These are phyloP conservation scores for Fomitiporia mediterranea DNA, from an alignment of 1,284 basidiomycete species.

Conservation along the genomic window DNA sequence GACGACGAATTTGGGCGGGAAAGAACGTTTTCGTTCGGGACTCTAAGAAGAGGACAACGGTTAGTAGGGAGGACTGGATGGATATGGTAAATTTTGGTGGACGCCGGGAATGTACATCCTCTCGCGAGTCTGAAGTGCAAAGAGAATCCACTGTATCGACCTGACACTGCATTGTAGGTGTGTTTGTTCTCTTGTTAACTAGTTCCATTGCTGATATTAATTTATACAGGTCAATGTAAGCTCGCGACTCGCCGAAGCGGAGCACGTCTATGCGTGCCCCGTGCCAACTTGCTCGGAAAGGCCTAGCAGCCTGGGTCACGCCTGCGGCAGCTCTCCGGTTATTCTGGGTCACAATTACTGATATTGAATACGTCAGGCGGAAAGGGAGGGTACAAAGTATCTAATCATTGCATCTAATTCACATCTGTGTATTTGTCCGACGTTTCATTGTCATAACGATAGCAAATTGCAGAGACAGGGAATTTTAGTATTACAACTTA, in stretches of 20 bases:
- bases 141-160: neutral
- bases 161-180: neutral
- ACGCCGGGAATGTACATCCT: too few species aligned
- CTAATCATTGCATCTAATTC: too few species aligned
- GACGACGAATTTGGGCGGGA: constrained; percentile 60
- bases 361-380: neutral
- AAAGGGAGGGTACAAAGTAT: neutral
- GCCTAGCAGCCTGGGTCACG: too few species aligned
- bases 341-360: too few species aligned
- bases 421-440: neutral
- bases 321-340: too few species aligned
- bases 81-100: constrained; percentile 33
- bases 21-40: constrained; percentile 50
- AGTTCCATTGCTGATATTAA: neutral
- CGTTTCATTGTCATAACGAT: neutral
- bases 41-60: constrained; percentile 26
- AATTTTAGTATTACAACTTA: constrained; percentile 25
- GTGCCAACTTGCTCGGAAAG: too few species aligned
- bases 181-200: neutral
- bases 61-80: constrained; percentile 36
- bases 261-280: too few species aligned
- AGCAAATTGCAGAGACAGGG: neutral
- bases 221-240: neutral
- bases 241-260: too few species aligned
- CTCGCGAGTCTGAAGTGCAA: neutral